Percentiles rank a stretch among this genome's conserved stretches.
Evolutionary conservation across 169 alveolate species (phyloP).

Genomic region (Plasmodium billcollinsi): DNA sequence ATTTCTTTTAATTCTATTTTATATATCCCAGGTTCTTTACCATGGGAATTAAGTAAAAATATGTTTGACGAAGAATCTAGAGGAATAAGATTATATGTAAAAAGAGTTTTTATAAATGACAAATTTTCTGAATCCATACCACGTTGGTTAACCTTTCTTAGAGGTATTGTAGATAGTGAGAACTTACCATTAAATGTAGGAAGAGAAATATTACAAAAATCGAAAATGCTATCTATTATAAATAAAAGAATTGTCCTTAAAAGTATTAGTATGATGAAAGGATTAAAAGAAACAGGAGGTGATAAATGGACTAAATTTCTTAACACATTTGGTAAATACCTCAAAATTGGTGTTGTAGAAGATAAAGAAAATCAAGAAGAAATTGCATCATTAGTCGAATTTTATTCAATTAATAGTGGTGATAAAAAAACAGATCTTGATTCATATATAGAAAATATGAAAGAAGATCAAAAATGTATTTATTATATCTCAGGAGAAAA

Average conservation of each 20-base stretch:
- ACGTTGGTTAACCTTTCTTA: constrained; percentile 95
- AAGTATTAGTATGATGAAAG: constrained; percentile 93
- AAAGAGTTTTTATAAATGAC: constrained; percentile 98
- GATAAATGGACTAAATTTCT: constrained; percentile 93
- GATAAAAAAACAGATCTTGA: constrained; percentile 90
- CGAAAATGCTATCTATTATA: constrained; percentile 94
- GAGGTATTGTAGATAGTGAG: constrained; percentile 99
- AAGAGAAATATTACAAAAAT: constrained; percentile 96
- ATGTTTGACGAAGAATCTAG: constrained; percentile 96
- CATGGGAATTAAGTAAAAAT: constrained; percentile 89
- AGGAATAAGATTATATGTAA: constrained; percentile 96
- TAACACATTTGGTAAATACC: constrained; percentile 93
- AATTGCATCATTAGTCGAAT: constrained; percentile 93
- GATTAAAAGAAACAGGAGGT: constrained; percentile 85
- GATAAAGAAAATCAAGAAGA: constrained; percentile 96
- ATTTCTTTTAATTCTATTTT: constrained; percentile 97
- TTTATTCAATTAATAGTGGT: constrained; percentile 90
- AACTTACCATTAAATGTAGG: constrained; percentile 98
- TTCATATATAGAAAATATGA: constrained; percentile 94
- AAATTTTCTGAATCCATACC: constrained; percentile 97
- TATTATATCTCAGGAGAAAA: constrained; percentile 96
- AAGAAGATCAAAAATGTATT: constrained; percentile 94
- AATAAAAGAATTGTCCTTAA: constrained; percentile 95
- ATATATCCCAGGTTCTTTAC: constrained; percentile 94
- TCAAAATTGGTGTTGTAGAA: constrained; percentile 97